Base-by-base conservation (phyloP, 1,284 basidiomycete genomes). In the Apiotrichum brassicae region DNA sequence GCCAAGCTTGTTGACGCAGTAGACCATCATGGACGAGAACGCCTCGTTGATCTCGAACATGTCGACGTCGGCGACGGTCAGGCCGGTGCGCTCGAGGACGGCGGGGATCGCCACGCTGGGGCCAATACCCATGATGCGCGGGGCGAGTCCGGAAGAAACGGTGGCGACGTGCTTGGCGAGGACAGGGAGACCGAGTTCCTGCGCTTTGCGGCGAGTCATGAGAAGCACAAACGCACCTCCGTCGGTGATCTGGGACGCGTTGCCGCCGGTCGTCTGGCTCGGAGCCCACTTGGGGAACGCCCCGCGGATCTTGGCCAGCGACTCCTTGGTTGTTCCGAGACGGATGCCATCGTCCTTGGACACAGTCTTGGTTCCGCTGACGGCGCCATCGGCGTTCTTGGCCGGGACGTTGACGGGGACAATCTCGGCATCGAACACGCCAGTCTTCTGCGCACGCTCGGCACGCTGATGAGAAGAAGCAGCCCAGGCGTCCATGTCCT, bases 211-310 rank as follows among this genome's bases (percentile, higher is more conserved):
- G 48, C 94, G 82, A 50, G 90, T 82, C 36, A 88, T 81, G 52
- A 97, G 83, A 46, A 98, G 76, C 40, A 97, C 91, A 0, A 92
- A 93, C 39, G 93, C 91, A 19, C 94, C 94, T 54, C 94, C 94
- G 65, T 98, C 95, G 19, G 90, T 92, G 41, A 98, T 83, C 71
- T 97, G 93, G 18, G 86, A 92, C 1, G 92, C 89, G 72, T 93
- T 97, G 40, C 79, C 79, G 2, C 53, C 53, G 1, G 53, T 51
- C 35, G 94, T 94, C 66, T 95, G 91, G 1, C 93, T 95, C 11
- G 80, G 76, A 13, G 94, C 92, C 37, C 84, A 82, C 75, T 88
- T 85, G 50, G 77, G 75, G 76, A 98, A 98, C 5, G 90, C 87
- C 6, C 93, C 89, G 78, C 93, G 97, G 63, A 98, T 81, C 79